Base-by-base conservation (phyloP, 495 filamentous ascomycete genomes). In the Penicillium daleae region DNA sequence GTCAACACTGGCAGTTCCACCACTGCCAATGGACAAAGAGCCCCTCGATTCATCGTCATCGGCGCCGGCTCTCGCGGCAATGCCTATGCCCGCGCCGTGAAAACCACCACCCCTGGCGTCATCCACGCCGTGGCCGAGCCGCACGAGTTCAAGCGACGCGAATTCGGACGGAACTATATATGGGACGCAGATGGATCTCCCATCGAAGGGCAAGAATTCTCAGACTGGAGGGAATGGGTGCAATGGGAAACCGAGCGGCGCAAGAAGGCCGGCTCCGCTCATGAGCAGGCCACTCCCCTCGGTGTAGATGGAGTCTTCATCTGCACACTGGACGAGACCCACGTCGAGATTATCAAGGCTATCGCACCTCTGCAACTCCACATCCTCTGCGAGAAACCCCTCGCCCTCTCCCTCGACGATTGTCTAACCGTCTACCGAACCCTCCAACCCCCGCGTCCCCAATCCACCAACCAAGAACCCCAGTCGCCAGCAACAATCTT, bases 311-410 rank as follows among this genome's bases (percentile, higher is more conserved):
- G 89, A 0, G 87, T 89, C 29, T 92, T 97, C 66, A 84, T 99
- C 42, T 97, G 93, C 71, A 92, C 93, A 1, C 81, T 92, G 24
- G 95, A 99, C 73, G 90, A 96, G 71, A 88, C 89, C 66, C 95
- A 99, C 73, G 84, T 84, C 6, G 90, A 91, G 56, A 87, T 94
- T n/a, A 82, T 95, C 24, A 75, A 84, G 15, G 88, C 83, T 0
- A 79, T 96, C 32, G 87, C 88, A 3, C 82, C 83, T 3, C 79
- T 96, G 0, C 78, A 83, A 6, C 74, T 95, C 27, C 92, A 97
- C 72, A 87, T 98, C 57, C 89, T 97, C 78, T 94, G 92, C 78
- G 96, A 99, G 79, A 99, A 99, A 74, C 95, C 95, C 0, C 79
- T 99, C 19, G 91, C 92, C 2, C 90, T 90, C 2, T 90, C 83